Evolutionary conservation across 176 grass and related monocot species (phyloP).

Genomic region (Aegilops longissima): DNA sequence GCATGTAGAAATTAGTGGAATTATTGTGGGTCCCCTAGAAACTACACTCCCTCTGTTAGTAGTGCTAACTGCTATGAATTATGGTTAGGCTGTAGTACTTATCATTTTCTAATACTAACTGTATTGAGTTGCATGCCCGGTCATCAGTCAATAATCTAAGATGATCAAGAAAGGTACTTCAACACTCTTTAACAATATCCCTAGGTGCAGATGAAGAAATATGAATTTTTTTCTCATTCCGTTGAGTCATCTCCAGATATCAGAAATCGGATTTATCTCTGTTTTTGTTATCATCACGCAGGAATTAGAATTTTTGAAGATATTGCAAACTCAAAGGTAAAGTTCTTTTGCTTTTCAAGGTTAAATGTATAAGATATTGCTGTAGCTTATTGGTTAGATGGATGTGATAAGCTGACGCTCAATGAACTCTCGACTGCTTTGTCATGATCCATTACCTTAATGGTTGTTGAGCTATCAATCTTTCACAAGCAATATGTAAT

Average conservation of each 20-base stretch:
- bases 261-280: neutral
- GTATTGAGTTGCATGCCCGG: neutral
- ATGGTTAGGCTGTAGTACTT: neutral
- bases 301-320: conserved; percentile 96
- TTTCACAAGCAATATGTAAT: neutral
- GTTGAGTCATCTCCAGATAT: conserved; percentile 19
- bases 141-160: neutral
- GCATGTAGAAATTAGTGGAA: neutral
- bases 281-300: conserved; percentile 42
- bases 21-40: neutral
- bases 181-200: neutral
- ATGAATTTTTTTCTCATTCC: neutral
- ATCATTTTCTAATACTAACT: neutral
- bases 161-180: conserved; percentile 3
- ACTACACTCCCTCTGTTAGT: too few relatives aligned
- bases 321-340: conserved; percentile 75
- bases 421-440: neutral
- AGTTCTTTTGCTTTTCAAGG: conserved; percentile 26
- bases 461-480: neutral
- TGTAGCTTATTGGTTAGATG: conserved; percentile 18
- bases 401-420: neutral
- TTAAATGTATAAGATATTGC: neutral
- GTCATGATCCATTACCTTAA: neutral
- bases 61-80: neutral
- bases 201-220: neutral